phyloP scores from a whole-genome alignment of 2,329 filamentous ascomycete genomes.

The Colletotrichum gloeosporioides region DNA sequence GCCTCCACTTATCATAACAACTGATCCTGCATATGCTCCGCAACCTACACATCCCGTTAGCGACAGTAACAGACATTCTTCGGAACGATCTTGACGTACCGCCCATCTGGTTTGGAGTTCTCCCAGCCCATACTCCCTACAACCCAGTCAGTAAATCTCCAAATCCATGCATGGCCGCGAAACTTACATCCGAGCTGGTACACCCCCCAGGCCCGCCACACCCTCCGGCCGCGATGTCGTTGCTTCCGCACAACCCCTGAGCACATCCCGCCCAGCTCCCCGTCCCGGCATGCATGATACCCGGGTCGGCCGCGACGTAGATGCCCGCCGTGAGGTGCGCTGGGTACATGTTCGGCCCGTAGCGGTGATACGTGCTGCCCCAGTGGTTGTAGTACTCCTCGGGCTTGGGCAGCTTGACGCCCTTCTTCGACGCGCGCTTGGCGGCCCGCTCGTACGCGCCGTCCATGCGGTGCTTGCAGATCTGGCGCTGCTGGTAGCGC shows the following conservation, averaged over 20 bases:
- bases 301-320: conserved; percentile 52
- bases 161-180: not conserved
- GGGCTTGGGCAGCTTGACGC: conserved; percentile 50
- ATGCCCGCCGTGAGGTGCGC: conserved; percentile 47
- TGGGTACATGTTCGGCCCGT: conserved; percentile 51
- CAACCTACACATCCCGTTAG: not conserved
- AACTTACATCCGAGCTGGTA: not conserved
- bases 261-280: conserved; percentile 39
- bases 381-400: conserved; percentile 59
- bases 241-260: conserved; percentile 12
- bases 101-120: not conserved
- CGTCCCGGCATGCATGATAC: conserved; percentile 30
- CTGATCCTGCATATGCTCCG: not conserved
- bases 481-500: conserved; percentile 39
- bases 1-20: not conserved
- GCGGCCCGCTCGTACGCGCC: conserved; percentile 61
- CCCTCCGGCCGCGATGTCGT: conserved; percentile 46
- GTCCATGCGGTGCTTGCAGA: conserved; percentile 47
- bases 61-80: not conserved
- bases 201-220: conserved; percentile 46
- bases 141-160: not conserved
- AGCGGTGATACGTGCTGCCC: conserved; percentile 57
- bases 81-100: not conserved
- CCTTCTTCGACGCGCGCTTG: conserved; percentile 54
- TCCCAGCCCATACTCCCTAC: not conserved